Evolutionary conservation across 2,329 filamentous ascomycete genomes (phyloP).

Genomic region (Alternaria ethzedia): DNA sequence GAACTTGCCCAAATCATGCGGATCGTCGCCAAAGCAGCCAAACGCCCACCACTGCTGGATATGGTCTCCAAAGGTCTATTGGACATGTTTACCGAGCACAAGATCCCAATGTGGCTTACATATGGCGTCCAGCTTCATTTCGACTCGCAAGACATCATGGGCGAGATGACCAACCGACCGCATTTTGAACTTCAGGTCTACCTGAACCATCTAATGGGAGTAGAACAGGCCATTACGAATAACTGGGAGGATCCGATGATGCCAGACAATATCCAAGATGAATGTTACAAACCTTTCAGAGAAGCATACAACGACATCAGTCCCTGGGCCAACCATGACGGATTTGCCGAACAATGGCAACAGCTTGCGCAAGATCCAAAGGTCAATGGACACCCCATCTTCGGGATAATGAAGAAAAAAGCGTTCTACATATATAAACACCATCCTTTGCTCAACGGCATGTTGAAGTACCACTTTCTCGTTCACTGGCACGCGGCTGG

Average conservation of each 20-base stretch:
- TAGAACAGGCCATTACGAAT: not conserved
- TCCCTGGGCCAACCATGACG: not conserved
- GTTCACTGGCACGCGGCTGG: not conserved
- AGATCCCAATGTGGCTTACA: conserved; percentile 1
- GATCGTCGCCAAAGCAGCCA: too few species aligned
- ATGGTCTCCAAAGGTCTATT: not conserved
- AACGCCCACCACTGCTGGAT: not conserved
- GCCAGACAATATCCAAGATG: not conserved
- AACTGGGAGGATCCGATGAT: not conserved
- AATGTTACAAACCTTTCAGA: not conserved
- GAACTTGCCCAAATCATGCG: not conserved
- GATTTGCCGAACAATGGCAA: not conserved
- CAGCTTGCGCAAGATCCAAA: not conserved
- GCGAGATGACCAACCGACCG: not conserved
- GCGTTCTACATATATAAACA: not conserved
- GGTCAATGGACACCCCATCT: not conserved
- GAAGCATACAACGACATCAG: not conserved
- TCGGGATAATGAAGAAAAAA: not conserved
- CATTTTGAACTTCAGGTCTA: not conserved
- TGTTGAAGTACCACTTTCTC: not conserved
- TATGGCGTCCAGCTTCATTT: not conserved
- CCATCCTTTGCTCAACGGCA: not conserved
- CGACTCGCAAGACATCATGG: conserved; percentile 6
- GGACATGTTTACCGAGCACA: not conserved
- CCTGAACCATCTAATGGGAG: not conserved